Conservation (phyloP, 2,329 filamentous ascomycete species). For the Diplodia intermedia region DNA sequence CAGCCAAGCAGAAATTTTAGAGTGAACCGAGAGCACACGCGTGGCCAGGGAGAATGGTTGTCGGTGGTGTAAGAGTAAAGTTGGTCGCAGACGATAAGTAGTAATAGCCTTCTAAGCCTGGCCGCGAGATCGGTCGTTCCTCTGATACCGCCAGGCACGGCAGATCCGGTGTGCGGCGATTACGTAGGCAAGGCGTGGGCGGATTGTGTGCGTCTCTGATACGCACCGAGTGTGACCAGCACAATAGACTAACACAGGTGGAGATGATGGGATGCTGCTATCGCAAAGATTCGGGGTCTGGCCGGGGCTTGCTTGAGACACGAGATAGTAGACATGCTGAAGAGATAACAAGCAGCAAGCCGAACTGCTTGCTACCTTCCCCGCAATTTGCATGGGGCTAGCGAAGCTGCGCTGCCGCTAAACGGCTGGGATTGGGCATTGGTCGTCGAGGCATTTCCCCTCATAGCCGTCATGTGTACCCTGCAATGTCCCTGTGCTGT, state of each 20-base stretch:
- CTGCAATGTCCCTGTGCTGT: background rate
- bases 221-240: conserved; percentile 20
- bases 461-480: background rate
- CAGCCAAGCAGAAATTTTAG: background rate
- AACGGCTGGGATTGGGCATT: background rate
- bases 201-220: conserved; percentile 6
- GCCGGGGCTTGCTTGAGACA: background rate
- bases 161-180: background rate
- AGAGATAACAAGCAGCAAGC: conserved; percentile 11
- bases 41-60: background rate
- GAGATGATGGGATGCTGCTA: background rate
- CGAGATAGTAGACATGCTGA: conserved; percentile 4
- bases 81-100: conserved; percentile 2
- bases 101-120: background rate
- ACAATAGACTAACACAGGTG: conserved; percentile 2
- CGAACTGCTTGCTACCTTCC: background rate
- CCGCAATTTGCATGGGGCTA: background rate
- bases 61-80: conserved; percentile 1
- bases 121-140: background rate
- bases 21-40: background rate
- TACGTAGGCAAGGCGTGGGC: conserved; percentile 1
- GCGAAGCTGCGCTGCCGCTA: background rate
- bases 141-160: no score
- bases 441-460: background rate
- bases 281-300: background rate